Conservation (phyloP, 495 filamentous ascomycete species). For the Neurospora sp. region DNA sequence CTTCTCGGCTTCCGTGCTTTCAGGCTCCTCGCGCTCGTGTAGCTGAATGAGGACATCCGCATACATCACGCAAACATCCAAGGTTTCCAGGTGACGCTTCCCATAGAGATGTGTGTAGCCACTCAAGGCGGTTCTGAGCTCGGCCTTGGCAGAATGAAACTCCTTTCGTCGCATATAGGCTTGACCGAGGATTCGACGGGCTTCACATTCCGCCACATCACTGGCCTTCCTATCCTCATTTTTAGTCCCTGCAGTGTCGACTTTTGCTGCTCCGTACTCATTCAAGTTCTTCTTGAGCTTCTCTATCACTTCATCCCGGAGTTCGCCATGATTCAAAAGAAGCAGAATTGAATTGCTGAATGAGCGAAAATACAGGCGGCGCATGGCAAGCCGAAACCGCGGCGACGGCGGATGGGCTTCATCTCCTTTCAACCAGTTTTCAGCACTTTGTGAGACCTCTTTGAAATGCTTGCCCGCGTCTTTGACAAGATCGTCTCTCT, state of each 20-base stretch:
- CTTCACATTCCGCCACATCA: not conserved
- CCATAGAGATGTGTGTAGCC: not conserved
- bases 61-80: too few species aligned
- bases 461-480: not conserved
- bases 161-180: not conserved
- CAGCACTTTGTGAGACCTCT: not conserved
- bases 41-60: not conserved
- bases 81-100: not conserved
- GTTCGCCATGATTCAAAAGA: not conserved
- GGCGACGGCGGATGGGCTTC: not conserved
- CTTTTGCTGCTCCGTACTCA: not conserved
- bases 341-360: not conserved
- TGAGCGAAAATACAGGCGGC: not conserved
- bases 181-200: not conserved
- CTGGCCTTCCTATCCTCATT: not conserved
- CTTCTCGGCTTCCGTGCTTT: too few species aligned
- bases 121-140: not conserved
- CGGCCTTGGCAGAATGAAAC: not conserved
- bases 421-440: not conserved
- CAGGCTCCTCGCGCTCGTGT: too few species aligned
- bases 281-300: not conserved
- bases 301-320: not conserved
- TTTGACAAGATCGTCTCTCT: not conserved
- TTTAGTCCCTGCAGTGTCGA: not conserved
- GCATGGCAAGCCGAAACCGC: not conserved